These are phyloP conservation scores for Monosporascus sp. DNA, from an alignment of 2,329 filamentous ascomycete genomes.

Conservation along the genomic window DNA sequence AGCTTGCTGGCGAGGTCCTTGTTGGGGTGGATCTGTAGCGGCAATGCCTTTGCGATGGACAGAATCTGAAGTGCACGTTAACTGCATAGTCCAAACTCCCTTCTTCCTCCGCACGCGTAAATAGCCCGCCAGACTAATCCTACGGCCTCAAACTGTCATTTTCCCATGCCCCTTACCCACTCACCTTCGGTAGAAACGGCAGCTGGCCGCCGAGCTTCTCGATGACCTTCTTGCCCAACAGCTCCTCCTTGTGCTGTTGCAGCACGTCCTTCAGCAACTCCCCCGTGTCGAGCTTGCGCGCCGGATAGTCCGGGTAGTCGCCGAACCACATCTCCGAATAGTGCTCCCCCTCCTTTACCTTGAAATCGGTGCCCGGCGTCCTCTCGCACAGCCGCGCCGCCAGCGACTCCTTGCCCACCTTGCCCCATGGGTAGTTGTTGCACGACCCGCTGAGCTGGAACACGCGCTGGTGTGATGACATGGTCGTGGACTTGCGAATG, in stretches of 20 bases:
- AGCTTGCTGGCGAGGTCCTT: conserved; percentile 59
- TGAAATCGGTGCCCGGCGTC: conserved; percentile 57
- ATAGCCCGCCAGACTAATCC: too few relatives aligned
- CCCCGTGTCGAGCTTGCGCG: conserved; percentile 55
- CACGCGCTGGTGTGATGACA: conserved; percentile 23
- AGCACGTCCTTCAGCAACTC: conserved; percentile 61
- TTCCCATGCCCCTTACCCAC: neutral
- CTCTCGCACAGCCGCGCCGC: conserved; percentile 60
- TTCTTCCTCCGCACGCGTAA: neutral
- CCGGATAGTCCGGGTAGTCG: conserved; percentile 67
- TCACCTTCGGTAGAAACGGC: conserved; percentile 66
- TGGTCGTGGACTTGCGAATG: conserved; percentile 2
- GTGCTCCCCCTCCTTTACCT: conserved; percentile 55
- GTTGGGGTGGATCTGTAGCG: conserved; percentile 70
- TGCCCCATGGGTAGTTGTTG: conserved; percentile 67
- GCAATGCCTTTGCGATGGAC: conserved; percentile 69
- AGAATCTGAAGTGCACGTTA: conserved; percentile 43
- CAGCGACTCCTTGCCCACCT: conserved; percentile 58
- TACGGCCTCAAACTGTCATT: too few relatives aligned
- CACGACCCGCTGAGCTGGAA: conserved; percentile 42
- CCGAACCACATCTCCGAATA: conserved; percentile 73
- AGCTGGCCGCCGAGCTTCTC: conserved; percentile 59
- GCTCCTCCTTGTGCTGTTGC: conserved; percentile 52
- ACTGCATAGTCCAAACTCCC: too few relatives aligned
- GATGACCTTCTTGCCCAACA: conserved; percentile 58